Evolutionary conservation across 164 flowering plant species (phyloP).

Genomic region (Nymphaea thermarum): DNA sequence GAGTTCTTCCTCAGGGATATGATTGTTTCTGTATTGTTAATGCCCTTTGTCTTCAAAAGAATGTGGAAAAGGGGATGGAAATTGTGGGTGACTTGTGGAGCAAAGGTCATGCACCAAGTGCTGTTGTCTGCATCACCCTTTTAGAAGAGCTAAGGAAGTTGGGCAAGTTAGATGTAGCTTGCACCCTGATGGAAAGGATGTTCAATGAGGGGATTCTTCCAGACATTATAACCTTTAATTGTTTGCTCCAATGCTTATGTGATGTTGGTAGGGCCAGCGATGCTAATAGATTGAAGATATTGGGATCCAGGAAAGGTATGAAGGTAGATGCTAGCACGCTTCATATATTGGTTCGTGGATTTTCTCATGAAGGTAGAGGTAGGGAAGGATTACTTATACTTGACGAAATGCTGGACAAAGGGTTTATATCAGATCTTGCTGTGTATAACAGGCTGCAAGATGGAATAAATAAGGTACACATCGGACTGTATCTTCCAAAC

Average conservation of each 20-base stretch:
- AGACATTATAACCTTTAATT: conserved; percentile 67
- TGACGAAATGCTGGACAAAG: conserved; percentile 83
- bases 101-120: conserved; percentile 40
- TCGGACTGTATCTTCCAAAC: too few relatives aligned
- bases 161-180: conserved; percentile 33
- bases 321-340: conserved; percentile 41
- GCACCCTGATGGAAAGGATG: conserved; percentile 44
- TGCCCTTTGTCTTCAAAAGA: conserved; percentile 33
- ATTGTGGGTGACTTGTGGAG: conserved; percentile 48
- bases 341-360: conserved; percentile 53
- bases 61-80: conserved; percentile 33
- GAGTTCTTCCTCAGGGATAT: conserved; percentile 43
- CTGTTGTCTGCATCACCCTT: conserved; percentile 52
- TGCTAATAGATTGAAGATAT: conserved; percentile 54
- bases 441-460: conserved; percentile 61
- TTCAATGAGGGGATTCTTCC: conserved; percentile 42
- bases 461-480: conserved; percentile 2
- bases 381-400: conserved; percentile 56
- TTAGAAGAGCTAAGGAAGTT: conserved; percentile 49
- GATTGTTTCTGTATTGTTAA: conserved; percentile 51
- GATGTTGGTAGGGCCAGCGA: conserved; percentile 39
- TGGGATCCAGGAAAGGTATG: conserved; percentile 62
- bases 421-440: conserved; percentile 61
- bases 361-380: conserved; percentile 39
- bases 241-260: conserved; percentile 55